phyloP scores from a whole-genome alignment of 176 grass and related monocot genomes.

The Carex scoparia region DNA sequence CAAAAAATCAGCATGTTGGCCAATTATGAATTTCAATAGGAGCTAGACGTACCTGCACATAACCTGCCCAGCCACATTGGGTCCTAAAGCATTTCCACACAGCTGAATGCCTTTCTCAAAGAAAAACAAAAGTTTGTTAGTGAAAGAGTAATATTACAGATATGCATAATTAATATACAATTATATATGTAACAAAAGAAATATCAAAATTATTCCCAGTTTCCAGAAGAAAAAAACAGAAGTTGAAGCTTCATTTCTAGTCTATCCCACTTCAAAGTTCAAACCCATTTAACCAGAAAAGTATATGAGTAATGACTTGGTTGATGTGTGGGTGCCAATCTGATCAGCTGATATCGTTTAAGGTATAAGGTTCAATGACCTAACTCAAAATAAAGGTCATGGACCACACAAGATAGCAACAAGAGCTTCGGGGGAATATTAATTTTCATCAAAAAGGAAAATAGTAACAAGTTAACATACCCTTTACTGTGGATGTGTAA shows the following conservation, averaged over 20 bases:
- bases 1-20: background rate
- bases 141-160: background rate
- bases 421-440: background rate
- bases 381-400: background rate
- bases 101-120: slow-evolving; percentile 39
- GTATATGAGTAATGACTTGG: background rate
- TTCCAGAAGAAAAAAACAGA: slow-evolving; percentile 29
- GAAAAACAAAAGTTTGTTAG: slow-evolving; percentile 24
- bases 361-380: background rate
- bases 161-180: slow-evolving; percentile 8
- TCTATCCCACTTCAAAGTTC: slow-evolving; percentile 56
- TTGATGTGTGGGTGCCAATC: background rate
- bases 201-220: slow-evolving; percentile 34
- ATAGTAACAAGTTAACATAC: slow-evolving; percentile 4
- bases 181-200: background rate
- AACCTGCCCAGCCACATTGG: slow-evolving; percentile 72
- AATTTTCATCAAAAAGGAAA: background rate
- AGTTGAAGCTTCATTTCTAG: slow-evolving; percentile 35
- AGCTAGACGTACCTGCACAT: slow-evolving; percentile 31
- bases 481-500: background rate
- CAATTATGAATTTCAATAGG: background rate
- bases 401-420: background rate
- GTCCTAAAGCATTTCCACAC: slow-evolving; percentile 73
- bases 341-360: background rate
- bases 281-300: slow-evolving; percentile 37